Percentiles rank a stretch among this genome's conserved stretches.
Evolutionary conservation across 2,329 filamentous ascomycete species (phyloP).

Genomic region (Trichoderma citrinoviride): DNA sequence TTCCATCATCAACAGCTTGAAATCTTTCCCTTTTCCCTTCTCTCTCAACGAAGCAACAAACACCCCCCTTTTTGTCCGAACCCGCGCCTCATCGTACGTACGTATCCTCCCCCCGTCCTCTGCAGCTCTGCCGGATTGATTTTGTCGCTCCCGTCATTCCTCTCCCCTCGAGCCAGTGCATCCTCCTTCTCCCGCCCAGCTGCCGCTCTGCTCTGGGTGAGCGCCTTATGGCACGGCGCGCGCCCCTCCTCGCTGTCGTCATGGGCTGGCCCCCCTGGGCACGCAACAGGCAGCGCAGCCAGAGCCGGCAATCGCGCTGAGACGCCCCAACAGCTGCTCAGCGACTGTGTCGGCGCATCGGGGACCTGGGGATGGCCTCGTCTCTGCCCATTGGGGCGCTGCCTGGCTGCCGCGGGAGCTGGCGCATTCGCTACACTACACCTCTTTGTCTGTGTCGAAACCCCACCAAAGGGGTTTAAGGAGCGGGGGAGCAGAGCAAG

Average conservation of each 20-base stretch:
- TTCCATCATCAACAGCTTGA: conserved; percentile 31
- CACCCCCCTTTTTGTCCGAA: conserved; percentile 6
- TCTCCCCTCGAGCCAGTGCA: background rate
- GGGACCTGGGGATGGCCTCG: background rate
- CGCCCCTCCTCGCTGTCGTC: conserved; percentile 41
- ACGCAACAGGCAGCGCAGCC: background rate
- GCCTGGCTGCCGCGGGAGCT: conserved; percentile 11
- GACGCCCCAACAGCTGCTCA: conserved; percentile 1
- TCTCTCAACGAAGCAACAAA: conserved; percentile 29
- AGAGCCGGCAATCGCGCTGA: conserved; percentile 14
- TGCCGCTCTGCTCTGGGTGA: conserved; percentile 20
- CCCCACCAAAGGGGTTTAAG: conserved; percentile 20
- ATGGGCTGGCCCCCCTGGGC: conserved; percentile 34
- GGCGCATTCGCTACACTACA: conserved; percentile 15
- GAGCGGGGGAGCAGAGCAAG: conserved; percentile 23
- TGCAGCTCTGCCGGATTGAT: background rate
- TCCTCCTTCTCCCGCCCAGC: conserved; percentile 1
- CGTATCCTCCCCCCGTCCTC: conserved; percentile 19
- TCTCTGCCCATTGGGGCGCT: conserved; percentile 11
- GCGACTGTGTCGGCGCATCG: conserved; percentile 2
- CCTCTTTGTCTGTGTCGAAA: background rate
- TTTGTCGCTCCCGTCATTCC: background rate
- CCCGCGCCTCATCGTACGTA: conserved; percentile 25
- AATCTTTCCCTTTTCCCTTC: conserved; percentile 24
- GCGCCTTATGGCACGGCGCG: conserved; percentile 22